Conservation (phyloP, 805 yeast species). For the Torulaspora maleeae region DNA sequence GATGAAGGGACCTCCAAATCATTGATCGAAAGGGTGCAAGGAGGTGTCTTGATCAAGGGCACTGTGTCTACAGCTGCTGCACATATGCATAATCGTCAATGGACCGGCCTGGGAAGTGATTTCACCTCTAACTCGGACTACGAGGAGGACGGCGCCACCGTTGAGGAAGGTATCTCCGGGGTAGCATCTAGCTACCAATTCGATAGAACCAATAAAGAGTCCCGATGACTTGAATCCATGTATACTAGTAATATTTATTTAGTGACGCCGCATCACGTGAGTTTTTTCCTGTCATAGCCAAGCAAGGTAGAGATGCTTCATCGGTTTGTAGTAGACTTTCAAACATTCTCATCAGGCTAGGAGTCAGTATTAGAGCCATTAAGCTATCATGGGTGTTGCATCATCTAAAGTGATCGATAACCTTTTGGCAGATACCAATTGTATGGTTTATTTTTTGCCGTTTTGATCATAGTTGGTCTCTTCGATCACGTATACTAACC, state of each 20-base stretch:
- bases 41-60: constrained; percentile 59
- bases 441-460: constrained; percentile 37
- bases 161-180: constrained; percentile 82
- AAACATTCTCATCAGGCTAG: background rate
- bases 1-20: constrained; percentile 25
- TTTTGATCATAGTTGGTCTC: too few species aligned
- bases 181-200: constrained; percentile 80
- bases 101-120: constrained; percentile 94
- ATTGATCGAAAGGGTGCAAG: constrained; percentile 53
- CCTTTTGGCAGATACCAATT: constrained; percentile 76
- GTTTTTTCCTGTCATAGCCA: background rate
- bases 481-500: constrained; percentile 4
- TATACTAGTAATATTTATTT: background rate
- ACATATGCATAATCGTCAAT: constrained; percentile 61
- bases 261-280: background rate
- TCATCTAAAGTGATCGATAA: constrained; percentile 61
- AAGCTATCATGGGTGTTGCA: constrained; percentile 49
- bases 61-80: constrained; percentile 88
- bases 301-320: background rate
- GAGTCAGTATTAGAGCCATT: background rate
- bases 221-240: background rate
- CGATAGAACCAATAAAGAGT: constrained; percentile 24
- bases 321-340: background rate
- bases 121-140: constrained; percentile 44
- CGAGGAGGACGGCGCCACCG: constrained; percentile 63